Percentiles rank a stretch among this genome's conserved stretches.
phyloP scores from a whole-genome alignment of 352 stramenopile species.

The Thalassiosira sp. region DNA sequence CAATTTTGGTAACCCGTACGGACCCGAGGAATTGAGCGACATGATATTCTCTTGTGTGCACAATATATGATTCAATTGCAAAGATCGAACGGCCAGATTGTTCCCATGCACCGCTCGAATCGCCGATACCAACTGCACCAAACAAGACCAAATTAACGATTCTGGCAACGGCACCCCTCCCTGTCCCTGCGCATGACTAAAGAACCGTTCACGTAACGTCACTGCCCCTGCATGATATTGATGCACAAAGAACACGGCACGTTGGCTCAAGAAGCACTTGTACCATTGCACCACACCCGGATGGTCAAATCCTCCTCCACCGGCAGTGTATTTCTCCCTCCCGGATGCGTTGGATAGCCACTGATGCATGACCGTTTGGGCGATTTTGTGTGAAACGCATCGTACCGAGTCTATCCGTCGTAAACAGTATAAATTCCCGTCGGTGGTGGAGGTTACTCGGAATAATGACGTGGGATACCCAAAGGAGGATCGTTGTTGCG shows the following conservation, averaged over 20 bases:
- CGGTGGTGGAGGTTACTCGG: constrained; percentile 82
- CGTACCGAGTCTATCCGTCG: constrained; percentile 86
- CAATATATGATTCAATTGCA: constrained; percentile 84
- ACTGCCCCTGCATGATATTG: constrained; percentile 83
- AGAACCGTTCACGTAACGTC: constrained; percentile 74
- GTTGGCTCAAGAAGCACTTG: constrained; percentile 84
- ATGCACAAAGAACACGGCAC: constrained; percentile 88
- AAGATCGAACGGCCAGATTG: constrained; percentile 78
- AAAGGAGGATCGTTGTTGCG: constrained; percentile 74
- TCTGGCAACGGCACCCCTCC: constrained; percentile 66
- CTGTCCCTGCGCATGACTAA: constrained; percentile 14
- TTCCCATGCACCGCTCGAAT: constrained; percentile 78
- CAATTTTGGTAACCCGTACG: constrained; percentile 50
- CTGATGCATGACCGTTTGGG: constrained; percentile 66
- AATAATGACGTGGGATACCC: constrained; percentile 85
- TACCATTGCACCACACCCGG: constrained; percentile 81
- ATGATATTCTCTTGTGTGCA: constrained; percentile 63
- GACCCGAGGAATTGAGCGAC: constrained; percentile 1
- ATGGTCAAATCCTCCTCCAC: constrained; percentile 61
- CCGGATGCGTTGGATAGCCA: constrained; percentile 62
- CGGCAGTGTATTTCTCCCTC: constrained; percentile 13
- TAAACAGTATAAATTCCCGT: constrained; percentile 85
- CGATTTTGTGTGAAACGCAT: constrained; percentile 83
- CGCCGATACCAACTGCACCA: constrained; percentile 82
- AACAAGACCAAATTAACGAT: constrained; percentile 83